Percentiles rank a stretch among this genome's conserved stretches.
phyloP scores from a whole-genome alignment of 345 rosid genomes.

The Leavenworthia alabamica region DNA sequence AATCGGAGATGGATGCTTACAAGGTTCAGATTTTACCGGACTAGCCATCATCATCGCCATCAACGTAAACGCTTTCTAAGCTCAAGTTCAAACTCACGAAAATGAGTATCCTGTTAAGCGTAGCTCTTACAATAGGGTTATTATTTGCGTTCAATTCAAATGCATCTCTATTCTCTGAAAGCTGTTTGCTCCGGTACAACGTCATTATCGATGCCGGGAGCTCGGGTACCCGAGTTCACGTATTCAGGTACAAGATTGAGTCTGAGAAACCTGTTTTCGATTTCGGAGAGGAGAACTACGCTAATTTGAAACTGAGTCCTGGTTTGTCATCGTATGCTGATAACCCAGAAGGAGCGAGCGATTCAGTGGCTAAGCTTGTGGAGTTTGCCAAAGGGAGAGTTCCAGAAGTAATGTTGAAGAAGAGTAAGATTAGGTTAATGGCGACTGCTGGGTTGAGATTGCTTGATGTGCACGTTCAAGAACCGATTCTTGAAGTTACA shows the following conservation, averaged over 20 bases:
- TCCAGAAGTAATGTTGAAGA: constrained; percentile 47
- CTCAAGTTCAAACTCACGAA: constrained; percentile 22
- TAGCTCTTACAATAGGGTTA: constrained; percentile 26
- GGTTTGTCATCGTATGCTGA: constrained; percentile 67
- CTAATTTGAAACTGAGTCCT: constrained; percentile 58
- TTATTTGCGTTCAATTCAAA: constrained; percentile 21
- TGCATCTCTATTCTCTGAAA: constrained; percentile 7
- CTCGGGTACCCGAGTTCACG: constrained; percentile 66
- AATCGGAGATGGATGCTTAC: constrained; percentile 49
- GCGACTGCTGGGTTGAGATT: constrained; percentile 93
- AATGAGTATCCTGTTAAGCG: constrained; percentile 14
- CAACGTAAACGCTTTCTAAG: constrained; percentile 35
- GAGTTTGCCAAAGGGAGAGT: constrained; percentile 58
- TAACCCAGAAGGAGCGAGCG: constrained; percentile 48
- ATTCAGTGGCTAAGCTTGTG: constrained; percentile 51
- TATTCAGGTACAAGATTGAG: constrained; percentile 34
- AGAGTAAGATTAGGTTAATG: constrained; percentile 84
- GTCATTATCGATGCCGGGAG: constrained; percentile 75
- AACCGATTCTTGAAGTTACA: constrained; percentile 48
- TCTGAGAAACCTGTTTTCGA: constrained; percentile 38
- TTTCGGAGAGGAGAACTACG: constrained; percentile 38
- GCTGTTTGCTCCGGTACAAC: constrained; percentile 22
- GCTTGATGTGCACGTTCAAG: constrained; percentile 46
- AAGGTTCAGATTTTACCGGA: constrained; percentile 32
- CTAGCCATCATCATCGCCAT: too few relatives aligned